phyloP scores from a whole-genome alignment of 345 rosid genomes.

The Lumnitzera littorea region DNA sequence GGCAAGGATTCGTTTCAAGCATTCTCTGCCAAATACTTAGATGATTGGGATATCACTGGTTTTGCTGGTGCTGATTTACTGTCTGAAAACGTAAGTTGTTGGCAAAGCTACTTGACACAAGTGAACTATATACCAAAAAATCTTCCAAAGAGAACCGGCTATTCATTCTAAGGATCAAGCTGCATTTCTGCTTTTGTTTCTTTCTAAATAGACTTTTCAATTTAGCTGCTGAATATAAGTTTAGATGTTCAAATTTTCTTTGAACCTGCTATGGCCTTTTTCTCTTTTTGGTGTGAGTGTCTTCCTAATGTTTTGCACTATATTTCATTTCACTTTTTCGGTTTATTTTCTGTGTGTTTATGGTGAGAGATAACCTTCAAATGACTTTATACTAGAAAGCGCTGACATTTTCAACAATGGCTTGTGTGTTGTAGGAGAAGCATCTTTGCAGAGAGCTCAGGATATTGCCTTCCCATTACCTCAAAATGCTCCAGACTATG shows the following conservation, averaged over 20 bases:
- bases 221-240: background rate
- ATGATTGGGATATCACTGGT: constrained; percentile 68
- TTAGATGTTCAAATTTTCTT: background rate
- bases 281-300: no score
- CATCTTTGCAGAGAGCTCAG: constrained; percentile 59
- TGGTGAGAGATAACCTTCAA: no score
- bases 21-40: constrained; percentile 26
- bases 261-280: background rate
- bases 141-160: no score
- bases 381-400: no score
- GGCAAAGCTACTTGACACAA: no score
- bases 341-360: background rate
- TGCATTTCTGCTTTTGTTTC: background rate
- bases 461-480: constrained; percentile 78
- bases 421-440: constrained; percentile 50
- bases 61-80: constrained; percentile 66
- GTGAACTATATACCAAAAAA: no score
- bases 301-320: background rate
- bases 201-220: background rate
- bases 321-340: background rate
- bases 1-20: constrained; percentile 30
- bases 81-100: constrained; percentile 55
- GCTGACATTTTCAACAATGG: no score
- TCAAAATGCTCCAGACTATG: constrained; percentile 64
- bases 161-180: no score